Percentiles rank a stretch among this genome's conserved stretches.
phyloP scores from a whole-genome alignment of 2,329 filamentous ascomycete species.

The Microthyrium microscopicum region DNA sequence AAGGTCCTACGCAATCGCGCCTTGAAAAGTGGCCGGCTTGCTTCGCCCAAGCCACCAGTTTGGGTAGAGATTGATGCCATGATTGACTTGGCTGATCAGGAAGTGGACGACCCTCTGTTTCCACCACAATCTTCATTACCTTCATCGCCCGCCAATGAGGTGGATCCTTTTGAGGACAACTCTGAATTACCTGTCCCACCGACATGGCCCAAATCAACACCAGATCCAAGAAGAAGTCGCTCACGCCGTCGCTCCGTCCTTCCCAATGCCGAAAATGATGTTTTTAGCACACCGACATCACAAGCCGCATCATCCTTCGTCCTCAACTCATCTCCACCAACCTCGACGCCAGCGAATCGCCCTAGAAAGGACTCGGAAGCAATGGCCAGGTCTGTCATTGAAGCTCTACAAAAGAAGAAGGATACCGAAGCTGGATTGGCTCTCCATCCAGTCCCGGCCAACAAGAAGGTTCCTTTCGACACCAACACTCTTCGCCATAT shows the following conservation, averaged over 20 bases:
- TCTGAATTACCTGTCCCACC: slow-evolving; percentile 1
- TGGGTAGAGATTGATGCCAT: slow-evolving; percentile 79
- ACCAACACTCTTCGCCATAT: slow-evolving; percentile 47
- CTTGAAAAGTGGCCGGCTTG: slow-evolving; percentile 46
- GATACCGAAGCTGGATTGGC: slow-evolving; percentile 12
- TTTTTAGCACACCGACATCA: slow-evolving; percentile 6
- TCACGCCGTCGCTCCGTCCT: no score
- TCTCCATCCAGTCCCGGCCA: slow-evolving; percentile 10
- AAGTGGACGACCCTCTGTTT: slow-evolving; percentile 38
- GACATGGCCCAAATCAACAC: slow-evolving; percentile 4
- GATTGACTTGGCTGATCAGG: slow-evolving; percentile 62
- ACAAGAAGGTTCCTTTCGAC: slow-evolving; percentile 47
- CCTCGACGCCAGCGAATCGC: slow-evolving; percentile 20
- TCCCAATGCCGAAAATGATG: slow-evolving; percentile 7
- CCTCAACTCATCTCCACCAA: slow-evolving; percentile 13
- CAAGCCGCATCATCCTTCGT: slow-evolving; percentile 10
- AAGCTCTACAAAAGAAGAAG: slow-evolving; percentile 35
- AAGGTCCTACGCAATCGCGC: slow-evolving; percentile 61
- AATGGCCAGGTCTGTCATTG: slow-evolving; percentile 45
- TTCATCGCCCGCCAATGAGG: slow-evolving; percentile 40
- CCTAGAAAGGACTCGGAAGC: slow-evolving; percentile 39
- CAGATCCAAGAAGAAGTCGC: slow-evolving; percentile 6
- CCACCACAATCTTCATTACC: slow-evolving; percentile 34
- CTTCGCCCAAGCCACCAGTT: slow-evolving; percentile 41
- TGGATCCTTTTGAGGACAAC: slow-evolving; percentile 39